These are phyloP conservation scores for Termitomyces sp. DNA, from an alignment of 768 basidiomycete species.

Conservation along the genomic window DNA sequence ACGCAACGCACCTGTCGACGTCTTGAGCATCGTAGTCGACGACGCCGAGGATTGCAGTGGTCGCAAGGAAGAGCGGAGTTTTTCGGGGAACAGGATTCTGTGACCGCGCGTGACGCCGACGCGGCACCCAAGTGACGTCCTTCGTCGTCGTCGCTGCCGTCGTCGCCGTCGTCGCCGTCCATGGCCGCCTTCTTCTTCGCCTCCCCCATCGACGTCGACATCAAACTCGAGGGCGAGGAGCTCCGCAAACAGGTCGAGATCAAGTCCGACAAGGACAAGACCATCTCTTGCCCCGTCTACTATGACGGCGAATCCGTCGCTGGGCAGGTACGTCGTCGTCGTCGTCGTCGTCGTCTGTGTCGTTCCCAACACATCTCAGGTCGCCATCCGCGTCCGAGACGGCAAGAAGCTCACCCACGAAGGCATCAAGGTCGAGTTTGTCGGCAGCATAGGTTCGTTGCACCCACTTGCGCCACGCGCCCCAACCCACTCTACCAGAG, in stretches of 20 bases:
- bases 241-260: too few species aligned
- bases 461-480: not conserved
- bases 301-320: conserved; percentile 92
- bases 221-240: conserved; percentile 35
- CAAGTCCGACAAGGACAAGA: too few species aligned
- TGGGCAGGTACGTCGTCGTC: conserved; percentile 58
- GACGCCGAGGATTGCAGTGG: conserved; percentile 31
- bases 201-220: conserved; percentile 85
- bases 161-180: conserved; percentile 5
- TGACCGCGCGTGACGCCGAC: conserved; percentile 10
- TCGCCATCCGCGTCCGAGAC: conserved; percentile 83
- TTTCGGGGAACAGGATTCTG: conserved; percentile 10
- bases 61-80: conserved; percentile 22
- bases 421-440: conserved; percentile 96
- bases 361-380: conserved; percentile 16
- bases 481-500: conserved; percentile 34
- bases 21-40: conserved; percentile 30
- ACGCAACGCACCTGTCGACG: conserved; percentile 21
- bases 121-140: not conserved
- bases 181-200: conserved; percentile 94
- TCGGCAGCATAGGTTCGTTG: conserved; percentile 84
- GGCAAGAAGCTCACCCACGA: conserved; percentile 95
- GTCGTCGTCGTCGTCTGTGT: not conserved
- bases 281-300: conserved; percentile 82
- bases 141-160: not conserved